Percentiles rank a stretch among this genome's conserved stretches.
These are phyloP conservation scores for Colletotrichum agaves DNA, from an alignment of 2,329 filamentous ascomycete species.

Conservation along the genomic window DNA sequence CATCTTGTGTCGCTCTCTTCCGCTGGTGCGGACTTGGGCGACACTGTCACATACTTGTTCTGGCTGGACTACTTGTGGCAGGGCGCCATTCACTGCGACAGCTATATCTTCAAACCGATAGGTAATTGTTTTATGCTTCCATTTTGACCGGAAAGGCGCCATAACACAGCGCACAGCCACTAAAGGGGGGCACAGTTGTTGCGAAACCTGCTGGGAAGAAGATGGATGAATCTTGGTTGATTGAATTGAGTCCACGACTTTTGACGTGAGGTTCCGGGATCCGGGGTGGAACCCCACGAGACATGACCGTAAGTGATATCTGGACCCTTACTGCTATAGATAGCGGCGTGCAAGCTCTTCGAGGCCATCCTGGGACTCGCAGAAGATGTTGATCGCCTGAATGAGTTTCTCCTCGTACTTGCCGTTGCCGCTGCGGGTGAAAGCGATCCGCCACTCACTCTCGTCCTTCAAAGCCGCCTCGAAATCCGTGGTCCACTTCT, in stretches of 20 bases:
- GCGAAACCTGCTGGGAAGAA: too few species aligned
- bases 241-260: background rate
- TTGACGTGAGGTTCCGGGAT: too few species aligned
- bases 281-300: too few species aligned
- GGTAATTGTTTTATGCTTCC: too few species aligned
- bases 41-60: background rate
- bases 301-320: too few species aligned
- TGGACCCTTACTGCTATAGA: background rate
- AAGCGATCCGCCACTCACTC: constrained; percentile 60
- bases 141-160: too few species aligned
- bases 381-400: constrained; percentile 68
- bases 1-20: background rate
- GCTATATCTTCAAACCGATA: too few species aligned
- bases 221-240: too few species aligned
- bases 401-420: constrained; percentile 62
- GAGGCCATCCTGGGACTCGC: constrained; percentile 63
- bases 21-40: background rate
- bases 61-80: background rate
- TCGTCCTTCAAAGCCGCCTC: constrained; percentile 51
- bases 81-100: background rate
- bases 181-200: too few species aligned
- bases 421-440: constrained; percentile 58
- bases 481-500: constrained; percentile 38
- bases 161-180: too few species aligned
- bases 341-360: constrained; percentile 48